These are phyloP conservation scores for Fraxinus albicans DNA, from an alignment of 305 asterid species.

Conservation along the genomic window DNA sequence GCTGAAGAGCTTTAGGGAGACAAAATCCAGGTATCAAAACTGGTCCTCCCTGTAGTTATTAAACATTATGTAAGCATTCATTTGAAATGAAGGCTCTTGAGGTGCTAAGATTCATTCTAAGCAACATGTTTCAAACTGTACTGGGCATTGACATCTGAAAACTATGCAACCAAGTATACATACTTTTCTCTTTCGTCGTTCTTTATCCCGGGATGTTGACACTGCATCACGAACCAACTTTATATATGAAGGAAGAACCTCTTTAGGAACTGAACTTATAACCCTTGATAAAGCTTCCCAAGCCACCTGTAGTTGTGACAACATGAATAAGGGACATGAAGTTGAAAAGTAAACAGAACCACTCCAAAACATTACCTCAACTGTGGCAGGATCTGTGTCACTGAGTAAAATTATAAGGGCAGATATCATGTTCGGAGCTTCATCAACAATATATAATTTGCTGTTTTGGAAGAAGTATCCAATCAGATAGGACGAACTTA, in stretches of 20 bases:
- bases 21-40: slow-evolving; percentile 94
- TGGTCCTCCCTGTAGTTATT: slow-evolving; percentile 70
- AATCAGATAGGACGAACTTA: slow-evolving; percentile 76
- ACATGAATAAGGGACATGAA: slow-evolving; percentile 18
- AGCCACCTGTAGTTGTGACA: slow-evolving; percentile 55
- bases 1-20: slow-evolving; percentile 97
- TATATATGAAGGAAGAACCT: slow-evolving; percentile 84
- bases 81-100: neutral
- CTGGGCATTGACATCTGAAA: slow-evolving; percentile 25
- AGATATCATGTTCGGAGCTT: slow-evolving; percentile 91
- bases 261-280: slow-evolving; percentile 80
- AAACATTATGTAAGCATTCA: slow-evolving; percentile 21
- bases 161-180: slow-evolving; percentile 11
- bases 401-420: slow-evolving; percentile 83
- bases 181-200: slow-evolving; percentile 89
- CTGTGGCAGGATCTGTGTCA: slow-evolving; percentile 77
- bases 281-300: slow-evolving; percentile 98
- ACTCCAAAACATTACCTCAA: slow-evolving; percentile 50
- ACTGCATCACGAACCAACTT: slow-evolving; percentile 98
- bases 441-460: slow-evolving; percentile 87
- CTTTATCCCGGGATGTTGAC: slow-evolving; percentile 92
- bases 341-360: slow-evolving; percentile 14
- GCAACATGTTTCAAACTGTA: slow-evolving; percentile 3
- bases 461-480: slow-evolving; percentile 90
- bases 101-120: neutral